These are phyloP conservation scores for Curvularia verruculosa DNA, from an alignment of 2,329 filamentous ascomycete species.

Conservation along the genomic window DNA sequence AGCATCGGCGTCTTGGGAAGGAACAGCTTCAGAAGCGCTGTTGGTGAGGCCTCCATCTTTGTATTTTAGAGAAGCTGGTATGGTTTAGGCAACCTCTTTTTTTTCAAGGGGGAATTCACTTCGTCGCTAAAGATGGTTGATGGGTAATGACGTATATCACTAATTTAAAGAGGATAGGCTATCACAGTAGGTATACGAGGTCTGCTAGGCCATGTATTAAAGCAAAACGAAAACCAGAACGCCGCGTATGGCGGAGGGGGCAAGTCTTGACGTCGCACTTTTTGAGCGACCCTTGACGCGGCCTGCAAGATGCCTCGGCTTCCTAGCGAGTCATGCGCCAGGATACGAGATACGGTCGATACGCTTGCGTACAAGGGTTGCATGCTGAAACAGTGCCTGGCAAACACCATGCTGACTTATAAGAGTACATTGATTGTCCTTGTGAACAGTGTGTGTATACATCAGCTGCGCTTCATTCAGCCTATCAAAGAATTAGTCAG, in stretches of 20 bases:
- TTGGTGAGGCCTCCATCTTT: constrained; percentile 45
- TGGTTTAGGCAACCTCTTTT: background rate
- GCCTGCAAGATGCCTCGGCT: constrained; percentile 19
- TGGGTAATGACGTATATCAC: background rate
- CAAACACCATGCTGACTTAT: background rate
- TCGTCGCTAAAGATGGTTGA: background rate
- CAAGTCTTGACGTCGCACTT: constrained; percentile 25
- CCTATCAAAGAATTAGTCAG: background rate
- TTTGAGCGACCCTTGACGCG: constrained; percentile 2
- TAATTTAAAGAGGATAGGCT: background rate
- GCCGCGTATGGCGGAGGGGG: constrained; percentile 8
- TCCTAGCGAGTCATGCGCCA: constrained; percentile 10
- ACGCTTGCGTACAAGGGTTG: constrained; percentile 1
- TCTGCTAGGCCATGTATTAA: background rate
- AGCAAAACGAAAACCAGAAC: background rate
- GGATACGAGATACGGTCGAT: constrained; percentile 8
- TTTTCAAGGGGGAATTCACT: too few species aligned
- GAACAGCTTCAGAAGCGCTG: constrained; percentile 43
- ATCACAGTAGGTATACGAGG: background rate
- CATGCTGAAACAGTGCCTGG: background rate
- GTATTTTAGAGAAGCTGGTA: background rate
- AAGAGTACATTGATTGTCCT: background rate
- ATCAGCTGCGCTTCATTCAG: background rate
- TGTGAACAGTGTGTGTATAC: background rate
- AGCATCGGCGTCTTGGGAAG: constrained; percentile 62